Evolutionary conservation across 2,329 filamentous ascomycete species (phyloP).

Genomic region (Torrubiella hemipterigena): DNA sequence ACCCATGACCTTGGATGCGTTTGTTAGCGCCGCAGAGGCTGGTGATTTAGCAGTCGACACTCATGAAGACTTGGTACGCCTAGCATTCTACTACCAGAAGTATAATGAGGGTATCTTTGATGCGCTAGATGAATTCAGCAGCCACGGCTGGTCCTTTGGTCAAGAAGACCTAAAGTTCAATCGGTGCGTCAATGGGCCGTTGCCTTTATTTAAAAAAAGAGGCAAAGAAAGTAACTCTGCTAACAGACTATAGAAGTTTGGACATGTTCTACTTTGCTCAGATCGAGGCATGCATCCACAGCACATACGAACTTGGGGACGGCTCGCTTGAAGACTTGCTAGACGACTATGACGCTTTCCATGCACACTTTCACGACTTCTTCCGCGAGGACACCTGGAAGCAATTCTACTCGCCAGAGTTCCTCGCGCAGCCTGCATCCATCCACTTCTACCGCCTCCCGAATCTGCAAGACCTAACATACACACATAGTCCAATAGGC

Average conservation of each 20-base stretch:
- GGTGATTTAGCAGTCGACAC: slow-evolving; percentile 3
- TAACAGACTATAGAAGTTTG: slow-evolving; percentile 5
- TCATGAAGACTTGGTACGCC: slow-evolving; percentile 6
- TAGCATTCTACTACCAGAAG: slow-evolving; percentile 6
- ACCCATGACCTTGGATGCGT: too few species aligned
- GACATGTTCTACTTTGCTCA: slow-evolving; percentile 8
- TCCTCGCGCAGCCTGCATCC: slow-evolving; percentile 1
- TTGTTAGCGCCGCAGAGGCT: too few species aligned
- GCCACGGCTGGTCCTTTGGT: slow-evolving; percentile 6
- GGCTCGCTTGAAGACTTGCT: neutral
- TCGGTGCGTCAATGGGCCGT: slow-evolving; percentile 1
- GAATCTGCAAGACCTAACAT: slow-evolving; percentile 2
- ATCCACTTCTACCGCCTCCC: slow-evolving; percentile 1
- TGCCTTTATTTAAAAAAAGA: neutral
- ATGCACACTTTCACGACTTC: neutral
- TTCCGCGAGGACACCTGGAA: slow-evolving; percentile 1
- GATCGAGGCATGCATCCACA: slow-evolving; percentile 6
- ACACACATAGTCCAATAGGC: neutral
- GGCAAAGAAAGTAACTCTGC: too few species aligned
- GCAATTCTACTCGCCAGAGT: slow-evolving; percentile 2
- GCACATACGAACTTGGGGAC: slow-evolving; percentile 2
- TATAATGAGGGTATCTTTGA: slow-evolving; percentile 6
- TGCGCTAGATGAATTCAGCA: slow-evolving; percentile 7
- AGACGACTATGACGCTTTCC: slow-evolving; percentile 1
- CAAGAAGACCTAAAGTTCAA: slow-evolving; percentile 4